A percentile compares a stretch with the other conserved stretches of the same genome.
phyloP scores from a whole-genome alignment of 495 filamentous ascomycete genomes.

The Penicillium desertorum region DNA sequence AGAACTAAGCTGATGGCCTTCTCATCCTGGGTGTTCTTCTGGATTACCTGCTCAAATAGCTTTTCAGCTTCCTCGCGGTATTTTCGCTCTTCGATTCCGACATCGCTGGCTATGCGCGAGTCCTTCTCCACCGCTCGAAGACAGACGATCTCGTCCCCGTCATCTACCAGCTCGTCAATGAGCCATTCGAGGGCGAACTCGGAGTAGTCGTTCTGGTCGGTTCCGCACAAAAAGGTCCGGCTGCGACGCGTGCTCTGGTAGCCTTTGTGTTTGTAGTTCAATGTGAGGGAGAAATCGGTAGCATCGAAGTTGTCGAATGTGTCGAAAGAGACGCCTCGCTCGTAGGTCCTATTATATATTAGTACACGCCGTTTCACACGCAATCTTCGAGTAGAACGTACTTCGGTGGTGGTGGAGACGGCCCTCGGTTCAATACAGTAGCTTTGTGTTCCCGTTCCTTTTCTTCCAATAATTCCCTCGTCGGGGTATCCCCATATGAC shows the following conservation, averaged over 20 bases:
- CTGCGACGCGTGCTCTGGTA: constrained; percentile 82
- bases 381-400: constrained; percentile 17
- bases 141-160: constrained; percentile 95
- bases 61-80: constrained; percentile 80
- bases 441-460: constrained; percentile 34
- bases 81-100: constrained; percentile 64
- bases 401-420: constrained; percentile 44
- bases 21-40: constrained; percentile 74
- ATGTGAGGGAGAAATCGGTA: constrained; percentile 73
- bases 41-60: constrained; percentile 73
- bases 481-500: constrained; percentile 23
- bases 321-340: constrained; percentile 79
- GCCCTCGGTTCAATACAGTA: constrained; percentile 24
- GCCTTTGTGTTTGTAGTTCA: constrained; percentile 85
- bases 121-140: constrained; percentile 88
- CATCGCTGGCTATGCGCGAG: constrained; percentile 66
- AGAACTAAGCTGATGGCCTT: constrained; percentile 84
- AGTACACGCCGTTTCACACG: constrained; percentile 7
- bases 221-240: constrained; percentile 89
- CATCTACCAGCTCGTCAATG: constrained; percentile 90
- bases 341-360: constrained; percentile 42
- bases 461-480: constrained; percentile 23
- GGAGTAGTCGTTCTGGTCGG: constrained; percentile 93
- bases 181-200: constrained; percentile 95
- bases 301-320: constrained; percentile 88